phyloP scores from a whole-genome alignment of 148 eudicot species.

The Hydrangea macrophylla region DNA sequence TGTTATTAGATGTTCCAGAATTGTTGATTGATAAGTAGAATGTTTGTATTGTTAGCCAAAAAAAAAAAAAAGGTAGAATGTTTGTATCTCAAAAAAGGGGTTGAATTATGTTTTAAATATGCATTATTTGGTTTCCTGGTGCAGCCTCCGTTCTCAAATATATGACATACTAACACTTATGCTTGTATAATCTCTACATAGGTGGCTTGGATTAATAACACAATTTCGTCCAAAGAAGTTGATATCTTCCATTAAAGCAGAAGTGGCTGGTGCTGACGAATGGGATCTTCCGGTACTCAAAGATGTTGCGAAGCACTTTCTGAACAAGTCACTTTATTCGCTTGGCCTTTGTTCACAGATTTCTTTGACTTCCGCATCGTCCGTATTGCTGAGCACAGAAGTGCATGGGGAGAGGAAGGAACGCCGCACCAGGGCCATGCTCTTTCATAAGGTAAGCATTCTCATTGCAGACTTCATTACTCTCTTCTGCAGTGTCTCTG shows the following conservation, averaged over 20 bases:
- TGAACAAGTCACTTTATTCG: slow-evolving; percentile 71
- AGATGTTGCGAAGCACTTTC: slow-evolving; percentile 44
- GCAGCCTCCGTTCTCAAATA: background rate
- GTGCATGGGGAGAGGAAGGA: slow-evolving; percentile 57
- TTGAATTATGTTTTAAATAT: background rate
- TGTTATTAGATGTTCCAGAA: background rate
- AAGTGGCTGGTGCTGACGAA: slow-evolving; percentile 38
- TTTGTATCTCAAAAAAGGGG: background rate
- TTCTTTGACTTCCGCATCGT: slow-evolving; percentile 42
- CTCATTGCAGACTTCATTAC: background rate
- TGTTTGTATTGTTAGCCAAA: no score
- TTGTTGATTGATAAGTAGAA: background rate
- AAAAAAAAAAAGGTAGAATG: no score
- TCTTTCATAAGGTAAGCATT: slow-evolving; percentile 60
- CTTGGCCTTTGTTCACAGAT: slow-evolving; percentile 54
- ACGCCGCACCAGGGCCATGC: slow-evolving; percentile 52
- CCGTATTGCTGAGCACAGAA: slow-evolving; percentile 58
- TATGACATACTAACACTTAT: background rate
- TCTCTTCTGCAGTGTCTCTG: background rate
- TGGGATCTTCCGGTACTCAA: slow-evolving; percentile 43
- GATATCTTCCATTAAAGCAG: slow-evolving; percentile 59
- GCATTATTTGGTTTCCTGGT: background rate
- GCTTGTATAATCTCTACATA: slow-evolving; percentile 14
- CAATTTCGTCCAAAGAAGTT: slow-evolving; percentile 78
- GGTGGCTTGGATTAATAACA: slow-evolving; percentile 78